Evolutionary conservation across 371 early-diverging fungal species (phyloP).

Genomic region (Mucor plumbeus): DNA sequence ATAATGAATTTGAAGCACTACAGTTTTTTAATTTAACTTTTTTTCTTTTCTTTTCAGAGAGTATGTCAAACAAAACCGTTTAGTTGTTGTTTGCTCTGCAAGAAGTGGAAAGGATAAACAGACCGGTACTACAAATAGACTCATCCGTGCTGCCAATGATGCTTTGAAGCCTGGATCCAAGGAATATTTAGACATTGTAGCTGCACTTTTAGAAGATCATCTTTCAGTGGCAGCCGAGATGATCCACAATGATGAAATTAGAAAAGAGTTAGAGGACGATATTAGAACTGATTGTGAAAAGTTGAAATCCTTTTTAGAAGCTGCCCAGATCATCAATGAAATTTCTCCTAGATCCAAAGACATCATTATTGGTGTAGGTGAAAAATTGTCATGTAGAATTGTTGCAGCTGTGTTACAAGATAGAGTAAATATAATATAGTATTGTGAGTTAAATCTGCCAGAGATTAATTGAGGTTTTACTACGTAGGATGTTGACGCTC

Average conservation of each 20-base stretch:
- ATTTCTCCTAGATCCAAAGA: conserved; percentile 95
- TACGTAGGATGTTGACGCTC: conserved; percentile 78
- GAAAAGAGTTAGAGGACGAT: conserved; percentile 57
- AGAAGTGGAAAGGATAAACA: conserved; percentile 79
- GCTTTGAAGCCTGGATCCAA: conserved; percentile 69
- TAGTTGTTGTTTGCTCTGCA: conserved; percentile 85
- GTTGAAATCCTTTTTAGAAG: conserved; percentile 86
- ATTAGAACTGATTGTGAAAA: conserved; percentile 78
- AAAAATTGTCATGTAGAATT: conserved; percentile 90
- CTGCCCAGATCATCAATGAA: conserved; percentile 94
- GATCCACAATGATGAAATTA: conserved; percentile 58
- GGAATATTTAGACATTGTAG: conserved; percentile 73
- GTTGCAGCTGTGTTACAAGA: conserved; percentile 85
- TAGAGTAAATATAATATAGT: conserved; percentile 34
- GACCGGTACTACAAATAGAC: conserved; percentile 76
- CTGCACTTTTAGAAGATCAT: conserved; percentile 84
- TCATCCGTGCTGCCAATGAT: conserved; percentile 76
- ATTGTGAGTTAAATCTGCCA: not conserved
- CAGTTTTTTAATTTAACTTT: not conserved
- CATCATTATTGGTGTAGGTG: conserved; percentile 94
- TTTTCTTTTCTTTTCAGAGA: conserved; percentile 31
- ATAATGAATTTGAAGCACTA: not conserved
- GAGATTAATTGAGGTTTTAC: not conserved
- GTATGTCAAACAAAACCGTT: conserved; percentile 67
- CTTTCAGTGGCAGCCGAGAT: conserved; percentile 70